Percentiles rank a stretch among this genome's conserved stretches.
Evolutionary conservation across 257 asterid species (phyloP).

Genomic region (Paulownia fortunei): DNA sequence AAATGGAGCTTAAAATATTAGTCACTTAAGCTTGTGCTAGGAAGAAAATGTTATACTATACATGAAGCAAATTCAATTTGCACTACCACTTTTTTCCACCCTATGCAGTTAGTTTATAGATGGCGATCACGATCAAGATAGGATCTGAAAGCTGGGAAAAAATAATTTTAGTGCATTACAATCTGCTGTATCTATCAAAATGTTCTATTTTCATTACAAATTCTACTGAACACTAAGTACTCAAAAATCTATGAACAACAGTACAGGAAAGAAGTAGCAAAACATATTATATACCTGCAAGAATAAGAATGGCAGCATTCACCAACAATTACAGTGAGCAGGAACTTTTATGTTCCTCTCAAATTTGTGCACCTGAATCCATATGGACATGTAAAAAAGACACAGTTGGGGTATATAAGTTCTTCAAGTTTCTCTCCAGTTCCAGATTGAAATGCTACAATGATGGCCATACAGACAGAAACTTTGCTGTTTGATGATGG

Average conservation of each 20-base stretch:
- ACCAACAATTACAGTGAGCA: slow-evolving; percentile 31
- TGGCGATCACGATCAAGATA: neutral
- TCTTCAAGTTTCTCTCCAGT: slow-evolving; percentile 6
- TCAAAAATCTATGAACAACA: slow-evolving; percentile 46
- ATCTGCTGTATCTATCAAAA: neutral
- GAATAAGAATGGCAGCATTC: slow-evolving; percentile 24
- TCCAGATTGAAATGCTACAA: neutral
- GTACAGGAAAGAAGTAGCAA: slow-evolving; percentile 20
- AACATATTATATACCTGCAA: slow-evolving; percentile 16
- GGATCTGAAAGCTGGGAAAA: neutral
- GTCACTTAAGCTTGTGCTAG: neutral
- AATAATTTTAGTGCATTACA: slow-evolving; percentile 19
- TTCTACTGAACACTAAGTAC: slow-evolving; percentile 23
- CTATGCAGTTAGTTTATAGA: neutral
- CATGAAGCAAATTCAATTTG: neutral
- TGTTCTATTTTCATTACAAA: slow-evolving; percentile 29
- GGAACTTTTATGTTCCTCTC: slow-evolving; percentile 14
- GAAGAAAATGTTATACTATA: neutral
- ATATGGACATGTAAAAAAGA: neutral
- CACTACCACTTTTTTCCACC: neutral
- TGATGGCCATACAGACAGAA: slow-evolving; percentile 14
- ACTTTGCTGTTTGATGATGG: slow-evolving; percentile 12
- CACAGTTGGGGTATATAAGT: neutral
- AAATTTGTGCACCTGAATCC: slow-evolving; percentile 30
- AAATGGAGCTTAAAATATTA: neutral